Conservation (phyloP, 73 alveolate species). For the Uronychia setigera region DNA sequence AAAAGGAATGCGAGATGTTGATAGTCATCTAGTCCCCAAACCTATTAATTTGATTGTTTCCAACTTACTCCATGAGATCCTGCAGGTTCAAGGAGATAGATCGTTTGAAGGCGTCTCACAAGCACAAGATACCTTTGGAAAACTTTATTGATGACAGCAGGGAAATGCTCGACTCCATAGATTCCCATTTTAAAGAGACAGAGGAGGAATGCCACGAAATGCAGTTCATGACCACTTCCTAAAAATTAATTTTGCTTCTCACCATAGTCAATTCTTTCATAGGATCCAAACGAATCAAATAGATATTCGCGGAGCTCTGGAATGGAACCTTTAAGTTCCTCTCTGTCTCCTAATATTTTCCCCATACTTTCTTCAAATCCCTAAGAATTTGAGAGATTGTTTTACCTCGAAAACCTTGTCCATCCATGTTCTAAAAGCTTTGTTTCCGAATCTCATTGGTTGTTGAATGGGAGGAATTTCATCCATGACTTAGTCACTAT, state of each 20-base stretch:
- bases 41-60: background rate
- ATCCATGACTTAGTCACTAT: conserved; percentile 67
- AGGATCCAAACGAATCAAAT: conserved; percentile 94
- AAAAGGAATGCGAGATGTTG: conserved; percentile 95
- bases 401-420: conserved; percentile 72
- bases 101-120: conserved; percentile 92
- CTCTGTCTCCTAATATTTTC: conserved; percentile 39
- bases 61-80: conserved; percentile 96
- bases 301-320: conserved; percentile 91
- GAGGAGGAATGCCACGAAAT: conserved; percentile 85
- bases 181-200: conserved; percentile 80
- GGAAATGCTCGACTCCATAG: conserved; percentile 78
- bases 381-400: background rate
- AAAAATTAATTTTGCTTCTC: background rate
- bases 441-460: conserved; percentile 98
- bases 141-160: conserved; percentile 74
- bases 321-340: conserved; percentile 53
- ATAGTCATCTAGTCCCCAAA: conserved; percentile 99
- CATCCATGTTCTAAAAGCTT: conserved; percentile 93
- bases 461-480: conserved; percentile 92
- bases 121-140: conserved; percentile 89
- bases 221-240: conserved; percentile 98
- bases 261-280: conserved; percentile 96
- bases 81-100: conserved; percentile 98
- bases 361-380: conserved; percentile 35